Base-by-base conservation (phyloP, 2,329 filamentous ascomycete genomes). In the Claviceps cyperi region DNA sequence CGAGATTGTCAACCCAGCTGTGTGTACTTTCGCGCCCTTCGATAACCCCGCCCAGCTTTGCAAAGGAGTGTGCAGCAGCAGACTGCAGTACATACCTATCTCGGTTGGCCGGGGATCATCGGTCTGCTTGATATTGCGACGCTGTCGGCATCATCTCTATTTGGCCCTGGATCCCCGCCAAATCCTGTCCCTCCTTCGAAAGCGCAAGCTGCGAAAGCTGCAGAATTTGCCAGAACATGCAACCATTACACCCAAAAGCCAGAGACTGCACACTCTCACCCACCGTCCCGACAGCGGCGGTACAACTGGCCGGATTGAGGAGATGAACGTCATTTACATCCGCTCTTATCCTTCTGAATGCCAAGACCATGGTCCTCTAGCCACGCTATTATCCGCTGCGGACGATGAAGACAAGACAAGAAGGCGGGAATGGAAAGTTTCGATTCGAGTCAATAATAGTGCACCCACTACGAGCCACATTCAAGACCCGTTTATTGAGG, bases 401-500 rank as follows among this genome's bases (percentile, higher is more conserved):
- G 19, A 39, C 19, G 47, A 28, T 22, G 44, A 50, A 39, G 44
- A 50, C 24, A 46, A 15, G 46, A 51, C 48, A 24, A 49, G 37
- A 9, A 53, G 50, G 35, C 59, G 59, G 15, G 48, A 52, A 22
- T 62, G 59, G 59, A 43, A 49, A 2, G 57, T 60, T 5, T 55
- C 54, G 5, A 53, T 62, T 15, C 50, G 56, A 13, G 46, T 57
- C 47, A 58, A 59, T 51, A 49, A 55, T 38, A 19, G 50, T 19
- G 43, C 53, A 14, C 38, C 53, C 14, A 46, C 28, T 8, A 38
- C n/a, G 24, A 24, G 48, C 5, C 50, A 49, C 41, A 58, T 62
- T 13, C 47, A 51, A 38, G 60, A 62, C 44, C 60, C 60, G 5
- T 59, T 62, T 21, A 41, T 54, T 22, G 56, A 57, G 41, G 44